Conservation (phyloP, 495 filamentous ascomycete genomes). For the Geopyxis carbonaria region DNA sequence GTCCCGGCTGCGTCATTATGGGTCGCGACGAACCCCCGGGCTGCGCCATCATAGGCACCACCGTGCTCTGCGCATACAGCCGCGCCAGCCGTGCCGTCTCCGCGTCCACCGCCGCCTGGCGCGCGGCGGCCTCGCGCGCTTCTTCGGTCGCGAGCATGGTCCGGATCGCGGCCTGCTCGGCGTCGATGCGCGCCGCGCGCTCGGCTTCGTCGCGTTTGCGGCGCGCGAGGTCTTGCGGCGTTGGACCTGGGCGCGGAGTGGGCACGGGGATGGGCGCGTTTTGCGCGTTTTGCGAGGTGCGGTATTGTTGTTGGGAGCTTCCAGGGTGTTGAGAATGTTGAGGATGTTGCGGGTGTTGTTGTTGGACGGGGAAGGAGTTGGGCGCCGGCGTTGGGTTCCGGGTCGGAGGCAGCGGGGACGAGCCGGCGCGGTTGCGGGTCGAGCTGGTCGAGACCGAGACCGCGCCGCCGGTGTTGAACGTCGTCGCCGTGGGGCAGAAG, state of each 20-base stretch:
- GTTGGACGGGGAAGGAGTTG: background rate
- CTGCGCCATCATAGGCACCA: background rate
- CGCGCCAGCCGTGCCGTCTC: slow-evolving; percentile 70
- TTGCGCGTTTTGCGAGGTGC: background rate
- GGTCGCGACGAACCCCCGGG: background rate
- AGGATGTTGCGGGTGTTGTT: background rate
- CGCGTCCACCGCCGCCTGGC: slow-evolving; percentile 56
- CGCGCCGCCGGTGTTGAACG: slow-evolving; percentile 47
- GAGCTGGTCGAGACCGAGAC: slow-evolving; percentile 5
- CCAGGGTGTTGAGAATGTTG: background rate
- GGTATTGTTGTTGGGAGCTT: background rate
- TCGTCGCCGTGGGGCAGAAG: slow-evolving; percentile 46
- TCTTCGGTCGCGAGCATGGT: slow-evolving; percentile 54
- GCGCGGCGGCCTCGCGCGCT: slow-evolving; percentile 45
- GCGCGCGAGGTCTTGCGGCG: slow-evolving; percentile 43
- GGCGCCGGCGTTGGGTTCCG: slow-evolving; percentile 11
- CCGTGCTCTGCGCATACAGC: slow-evolving; percentile 33
- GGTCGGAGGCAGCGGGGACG: background rate
- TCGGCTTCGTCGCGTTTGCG: slow-evolving; percentile 42
- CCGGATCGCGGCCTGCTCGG: slow-evolving; percentile 38
- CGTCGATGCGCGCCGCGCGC: slow-evolving; percentile 25
- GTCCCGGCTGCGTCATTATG: too few species aligned
- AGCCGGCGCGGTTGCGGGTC: slow-evolving; percentile 3
- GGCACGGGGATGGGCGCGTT: slow-evolving; percentile 13
- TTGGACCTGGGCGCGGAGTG: slow-evolving; percentile 35